Evolutionary conservation across 805 yeast species (phyloP).

Genomic region (Metschnikowia lachancei): DNA sequence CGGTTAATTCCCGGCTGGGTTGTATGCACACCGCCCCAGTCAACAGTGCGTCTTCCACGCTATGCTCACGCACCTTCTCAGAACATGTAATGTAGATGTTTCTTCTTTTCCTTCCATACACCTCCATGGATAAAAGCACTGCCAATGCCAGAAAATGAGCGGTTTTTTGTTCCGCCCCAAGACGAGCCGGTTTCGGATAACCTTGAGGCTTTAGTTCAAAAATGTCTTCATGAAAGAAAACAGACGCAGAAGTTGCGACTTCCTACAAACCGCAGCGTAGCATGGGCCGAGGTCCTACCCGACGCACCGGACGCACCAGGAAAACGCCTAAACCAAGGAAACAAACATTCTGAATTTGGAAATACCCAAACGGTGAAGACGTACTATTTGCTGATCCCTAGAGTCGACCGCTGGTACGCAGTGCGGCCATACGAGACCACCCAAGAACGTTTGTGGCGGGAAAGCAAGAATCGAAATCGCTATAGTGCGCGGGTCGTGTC

Average conservation of each 20-base stretch:
- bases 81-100: too few relatives aligned
- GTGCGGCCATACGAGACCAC: conserved; percentile 3
- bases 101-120: neutral
- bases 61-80: too few relatives aligned
- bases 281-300: neutral
- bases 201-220: neutral
- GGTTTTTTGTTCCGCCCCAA: neutral
- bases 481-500: conserved; percentile 1
- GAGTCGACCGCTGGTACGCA: conserved; percentile 1
- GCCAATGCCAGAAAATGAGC: conserved; percentile 2
- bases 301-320: neutral
- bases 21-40: too few relatives aligned
- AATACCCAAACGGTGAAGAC: neutral
- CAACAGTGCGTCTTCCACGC: too few relatives aligned
- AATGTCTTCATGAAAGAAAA: neutral
- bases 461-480: neutral
- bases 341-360: too few relatives aligned
- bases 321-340: too few relatives aligned
- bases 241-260: neutral
- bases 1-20: too few relatives aligned
- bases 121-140: neutral
- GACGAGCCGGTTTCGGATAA: too few relatives aligned
- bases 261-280: neutral
- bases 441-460: conserved; percentile 4
- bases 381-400: conserved; percentile 1